Conservation (phyloP, 1,139 yeast species). For the Wickerhamomyces sp. region DNA sequence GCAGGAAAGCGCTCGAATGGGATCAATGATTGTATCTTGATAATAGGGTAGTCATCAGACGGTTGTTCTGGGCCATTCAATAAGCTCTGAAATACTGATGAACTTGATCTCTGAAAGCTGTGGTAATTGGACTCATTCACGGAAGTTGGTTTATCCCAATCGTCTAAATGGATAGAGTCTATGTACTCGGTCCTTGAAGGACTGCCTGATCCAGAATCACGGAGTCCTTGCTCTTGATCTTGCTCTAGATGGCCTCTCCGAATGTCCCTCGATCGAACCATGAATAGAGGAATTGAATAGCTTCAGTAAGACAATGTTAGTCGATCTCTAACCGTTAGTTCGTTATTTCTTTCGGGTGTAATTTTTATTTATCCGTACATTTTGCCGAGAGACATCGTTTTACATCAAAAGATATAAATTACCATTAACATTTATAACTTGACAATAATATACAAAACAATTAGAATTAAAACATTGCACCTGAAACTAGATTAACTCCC, state of each 20-base stretch:
- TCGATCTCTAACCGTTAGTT: no score
- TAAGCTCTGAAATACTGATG: constrained; percentile 23
- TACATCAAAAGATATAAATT: neutral
- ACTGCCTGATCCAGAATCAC: constrained; percentile 4
- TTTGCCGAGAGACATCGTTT: no score
- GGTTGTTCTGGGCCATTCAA: constrained; percentile 54
- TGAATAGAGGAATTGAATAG: no score
- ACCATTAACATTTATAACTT: neutral
- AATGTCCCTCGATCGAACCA: neutral
- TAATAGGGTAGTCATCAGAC: constrained; percentile 44
- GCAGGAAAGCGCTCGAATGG: constrained; percentile 43
- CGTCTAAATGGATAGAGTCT: constrained; percentile 5
- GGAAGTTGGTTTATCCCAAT: neutral
- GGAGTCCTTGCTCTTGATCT: neutral
- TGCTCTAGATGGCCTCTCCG: neutral
- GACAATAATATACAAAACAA: neutral
- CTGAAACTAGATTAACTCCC: neutral
- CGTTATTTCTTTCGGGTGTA: no score
- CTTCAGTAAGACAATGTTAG: no score
- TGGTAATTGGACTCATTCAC: no score
- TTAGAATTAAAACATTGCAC: neutral
- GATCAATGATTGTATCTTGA: constrained; percentile 23
- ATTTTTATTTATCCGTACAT: no score
- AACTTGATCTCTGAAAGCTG: neutral
- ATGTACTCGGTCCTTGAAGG: neutral